phyloP scores from a whole-genome alignment of 2,329 filamentous ascomycete genomes.

The Neonectria ditissima region DNA sequence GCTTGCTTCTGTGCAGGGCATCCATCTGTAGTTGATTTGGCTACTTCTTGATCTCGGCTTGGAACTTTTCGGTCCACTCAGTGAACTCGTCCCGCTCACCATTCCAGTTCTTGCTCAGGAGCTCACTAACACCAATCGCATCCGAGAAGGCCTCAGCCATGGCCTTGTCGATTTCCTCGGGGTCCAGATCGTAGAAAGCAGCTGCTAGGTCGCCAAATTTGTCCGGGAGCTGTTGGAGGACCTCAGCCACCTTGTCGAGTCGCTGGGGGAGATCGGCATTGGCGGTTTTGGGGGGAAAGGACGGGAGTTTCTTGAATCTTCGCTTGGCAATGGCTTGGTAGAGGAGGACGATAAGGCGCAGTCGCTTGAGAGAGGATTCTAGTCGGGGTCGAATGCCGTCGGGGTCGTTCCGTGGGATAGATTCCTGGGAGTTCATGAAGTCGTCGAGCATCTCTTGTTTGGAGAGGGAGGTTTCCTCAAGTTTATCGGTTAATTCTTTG shows the following conservation, averaged over 20 bases:
- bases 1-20: neutral
- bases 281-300: constrained; percentile 51
- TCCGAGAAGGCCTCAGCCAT: constrained; percentile 71
- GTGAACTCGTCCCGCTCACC: constrained; percentile 80
- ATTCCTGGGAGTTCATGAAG: constrained; percentile 71
- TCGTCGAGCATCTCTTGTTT: constrained; percentile 74
- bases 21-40: neutral
- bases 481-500: constrained; percentile 54
- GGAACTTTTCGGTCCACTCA: constrained; percentile 75
- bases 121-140: constrained; percentile 66
- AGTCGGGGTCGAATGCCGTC: constrained; percentile 74
- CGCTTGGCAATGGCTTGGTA: constrained; percentile 78
- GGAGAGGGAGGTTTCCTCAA: constrained; percentile 48
- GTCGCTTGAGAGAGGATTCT: constrained; percentile 70
- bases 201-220: constrained; percentile 77
- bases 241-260: constrained; percentile 67
- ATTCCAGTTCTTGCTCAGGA: constrained; percentile 71
- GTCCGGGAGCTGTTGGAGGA: constrained; percentile 72
- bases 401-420: constrained; percentile 73
- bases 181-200: constrained; percentile 78
- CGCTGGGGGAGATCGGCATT: constrained; percentile 51
- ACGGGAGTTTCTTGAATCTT: constrained; percentile 70
- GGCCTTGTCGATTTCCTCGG: constrained; percentile 65
- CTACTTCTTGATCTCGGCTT: constrained; percentile 62
- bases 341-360: constrained; percentile 75